Base-by-base conservation (phyloP, 805 yeast species). In the Yarrowia keelungensis region DNA sequence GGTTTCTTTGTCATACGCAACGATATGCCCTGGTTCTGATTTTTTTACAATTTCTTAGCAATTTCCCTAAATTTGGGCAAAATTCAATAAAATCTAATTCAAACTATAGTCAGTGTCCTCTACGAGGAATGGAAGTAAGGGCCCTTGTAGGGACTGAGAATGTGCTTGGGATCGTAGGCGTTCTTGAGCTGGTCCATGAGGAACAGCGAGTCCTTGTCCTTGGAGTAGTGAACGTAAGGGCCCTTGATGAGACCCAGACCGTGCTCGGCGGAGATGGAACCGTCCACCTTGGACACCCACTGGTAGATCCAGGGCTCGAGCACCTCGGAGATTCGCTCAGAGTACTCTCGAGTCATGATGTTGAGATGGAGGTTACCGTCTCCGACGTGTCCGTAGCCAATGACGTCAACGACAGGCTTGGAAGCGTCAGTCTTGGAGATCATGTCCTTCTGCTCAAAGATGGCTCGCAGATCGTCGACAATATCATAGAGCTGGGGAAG, bases 341-440 rank as follows among this genome's bases (percentile, higher is more conserved):
- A 83, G 79, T 95, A 95, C 74, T 87, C 85, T 78, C 97, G 86
- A 16, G 92, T 97, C 51, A 96, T 89, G 65, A 95, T 96, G 76
- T 95, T 95, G 76, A 95, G 85, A 78, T 95, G 99, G 75, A 95
- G 82, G 79, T 95, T 95, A 67, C 99, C 98, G 77, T 95, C 99
- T 69, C 99, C 99, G 74, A 95, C 85, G 76, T 95, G 99, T n/a
- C 99, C 99, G 75, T 94, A 95, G 0, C 99, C 99, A 72, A 94
- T 88, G 11, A 96, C 97, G 70, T 87, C 89, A 67, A 91, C 88
- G 2, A 91, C 98, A 2, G 98, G 97, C 39, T 62, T 62, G 77
- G 83, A 84, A 9, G 71, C 75, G 50, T 85, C 89, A 42, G 87
- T 86, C 58, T 84, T 86, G 67, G 89, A 91, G 26, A 88, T 79